A percentile compares a stretch with the other conserved stretches of the same genome.
Evolutionary conservation across 2,329 filamentous ascomycete species (phyloP).

Genomic region (Phaeophleospora eucalypticola): DNA sequence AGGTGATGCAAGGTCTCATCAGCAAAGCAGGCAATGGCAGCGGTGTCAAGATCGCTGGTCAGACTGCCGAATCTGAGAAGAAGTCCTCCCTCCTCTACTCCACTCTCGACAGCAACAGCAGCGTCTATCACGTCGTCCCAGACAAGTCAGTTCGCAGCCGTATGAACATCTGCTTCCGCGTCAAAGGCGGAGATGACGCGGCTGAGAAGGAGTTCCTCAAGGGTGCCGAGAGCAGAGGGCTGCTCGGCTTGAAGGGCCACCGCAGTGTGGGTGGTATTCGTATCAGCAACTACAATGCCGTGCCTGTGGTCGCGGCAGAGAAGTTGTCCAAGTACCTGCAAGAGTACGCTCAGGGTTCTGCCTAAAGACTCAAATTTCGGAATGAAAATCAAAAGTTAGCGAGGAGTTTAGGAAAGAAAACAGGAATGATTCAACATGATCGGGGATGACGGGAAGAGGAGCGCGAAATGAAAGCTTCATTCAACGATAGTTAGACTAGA

Average conservation of each 20-base stretch:
- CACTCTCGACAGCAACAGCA: constrained; percentile 67
- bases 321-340: constrained; percentile 64
- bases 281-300: constrained; percentile 84
- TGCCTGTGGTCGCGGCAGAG: constrained; percentile 63
- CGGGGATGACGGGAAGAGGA: not conserved
- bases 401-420: not conserved
- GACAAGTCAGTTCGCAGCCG: constrained; percentile 70
- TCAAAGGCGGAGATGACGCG: constrained; percentile 41
- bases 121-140: constrained; percentile 75
- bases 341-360: constrained; percentile 46
- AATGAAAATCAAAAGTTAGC: too few relatives aligned
- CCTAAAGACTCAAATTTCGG: too few relatives aligned
- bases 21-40: constrained; percentile 43
- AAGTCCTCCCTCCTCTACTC: constrained; percentile 77
- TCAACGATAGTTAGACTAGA: not conserved
- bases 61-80: constrained; percentile 66
- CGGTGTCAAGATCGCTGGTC: constrained; percentile 63
- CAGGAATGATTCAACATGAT: constrained; percentile 1
- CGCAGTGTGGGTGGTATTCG: constrained; percentile 81
- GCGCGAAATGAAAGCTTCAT: not conserved
- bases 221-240: constrained; percentile 61
- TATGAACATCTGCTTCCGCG: constrained; percentile 82
- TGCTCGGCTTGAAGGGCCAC: constrained; percentile 85
- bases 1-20: constrained; percentile 76
- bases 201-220: constrained; percentile 78